Evolutionary conservation across 2,329 filamentous ascomycete genomes (phyloP).

Genomic region (Nothophaeocryptopus gaeumannii): DNA sequence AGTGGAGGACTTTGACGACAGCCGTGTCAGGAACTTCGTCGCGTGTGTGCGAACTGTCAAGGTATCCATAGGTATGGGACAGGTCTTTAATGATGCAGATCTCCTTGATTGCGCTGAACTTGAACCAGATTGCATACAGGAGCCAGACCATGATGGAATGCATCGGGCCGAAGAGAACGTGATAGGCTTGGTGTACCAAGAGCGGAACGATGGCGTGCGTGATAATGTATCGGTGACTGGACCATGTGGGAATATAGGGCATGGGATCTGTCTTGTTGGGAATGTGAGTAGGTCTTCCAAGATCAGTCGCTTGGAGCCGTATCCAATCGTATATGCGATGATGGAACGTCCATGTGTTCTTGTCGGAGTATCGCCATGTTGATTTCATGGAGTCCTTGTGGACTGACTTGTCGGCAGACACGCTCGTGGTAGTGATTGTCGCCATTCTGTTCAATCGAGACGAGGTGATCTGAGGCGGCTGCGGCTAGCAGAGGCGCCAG

Average conservation of each 20-base stretch:
- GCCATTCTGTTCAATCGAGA: too few species aligned
- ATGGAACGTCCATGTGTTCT: conserved; percentile 16
- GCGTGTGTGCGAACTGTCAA: conserved; percentile 47
- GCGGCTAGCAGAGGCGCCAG: too few species aligned
- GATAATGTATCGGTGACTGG: conserved; percentile 42
- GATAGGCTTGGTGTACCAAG: conserved; percentile 39
- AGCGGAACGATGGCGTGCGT: conserved; percentile 40
- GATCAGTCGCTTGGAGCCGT: conserved; percentile 17
- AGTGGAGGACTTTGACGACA: conserved; percentile 21
- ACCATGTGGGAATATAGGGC: conserved; percentile 39
- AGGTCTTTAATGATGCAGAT: conserved; percentile 40
- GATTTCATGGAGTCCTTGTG: conserved; percentile 25
- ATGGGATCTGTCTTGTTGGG: conserved; percentile 44
- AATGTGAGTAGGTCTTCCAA: conserved; percentile 37
- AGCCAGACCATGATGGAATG: conserved; percentile 33
- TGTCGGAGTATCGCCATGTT: conserved; percentile 21
- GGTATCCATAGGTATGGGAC: conserved; percentile 41
- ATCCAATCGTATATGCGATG: conserved; percentile 20
- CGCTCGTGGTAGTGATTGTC: conserved; percentile 3
- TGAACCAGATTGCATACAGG: conserved; percentile 43
- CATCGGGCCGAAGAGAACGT: conserved; percentile 34
- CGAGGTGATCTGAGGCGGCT: too few species aligned
- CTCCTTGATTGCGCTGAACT: conserved; percentile 42
- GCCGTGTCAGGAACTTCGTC: conserved; percentile 43
- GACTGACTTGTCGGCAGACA: not conserved